A percentile compares a stretch with the other conserved stretches of the same genome.
phyloP scores from a whole-genome alignment of 1,139 yeast genomes.

The Nakaseomyces delphensis region DNA sequence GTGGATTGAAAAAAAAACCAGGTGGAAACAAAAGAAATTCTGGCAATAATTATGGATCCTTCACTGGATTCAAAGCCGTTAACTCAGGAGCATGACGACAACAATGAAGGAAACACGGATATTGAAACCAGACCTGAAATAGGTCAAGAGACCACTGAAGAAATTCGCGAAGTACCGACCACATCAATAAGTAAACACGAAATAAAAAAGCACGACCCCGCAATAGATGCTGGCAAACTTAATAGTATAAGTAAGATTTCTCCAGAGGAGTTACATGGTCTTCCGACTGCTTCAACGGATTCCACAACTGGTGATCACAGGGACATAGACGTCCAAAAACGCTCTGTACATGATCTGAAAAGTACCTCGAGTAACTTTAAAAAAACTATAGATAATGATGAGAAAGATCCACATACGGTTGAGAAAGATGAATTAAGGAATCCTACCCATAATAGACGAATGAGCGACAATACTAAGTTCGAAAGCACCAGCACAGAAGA shows the following conservation, averaged over 20 bases:
- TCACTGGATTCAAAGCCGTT: slow-evolving; percentile 1
- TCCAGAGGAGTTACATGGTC: neutral
- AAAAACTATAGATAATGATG: neutral
- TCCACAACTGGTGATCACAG: neutral
- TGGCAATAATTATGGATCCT: neutral
- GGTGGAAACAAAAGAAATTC: neutral
- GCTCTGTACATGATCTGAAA: too few species aligned
- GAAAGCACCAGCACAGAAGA: too few species aligned
- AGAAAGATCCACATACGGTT: neutral
- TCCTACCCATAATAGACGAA: neutral
- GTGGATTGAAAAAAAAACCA: too few species aligned
- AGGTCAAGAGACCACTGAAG: neutral
- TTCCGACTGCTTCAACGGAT: neutral
- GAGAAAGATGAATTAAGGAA: neutral
- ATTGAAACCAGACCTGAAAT: neutral
- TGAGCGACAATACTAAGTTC: too few species aligned
- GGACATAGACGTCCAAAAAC: neutral
- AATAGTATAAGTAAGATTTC: neutral
- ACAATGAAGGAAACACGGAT: neutral
- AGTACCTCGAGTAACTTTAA: too few species aligned
- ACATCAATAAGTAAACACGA: neutral
- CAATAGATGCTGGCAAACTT: neutral
- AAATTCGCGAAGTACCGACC: neutral
- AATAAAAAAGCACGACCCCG: neutral
- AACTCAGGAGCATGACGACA: slow-evolving; percentile 1